Base-by-base conservation (phyloP, 805 yeast species). In the Saccharomycopsis fodiens region DNA sequence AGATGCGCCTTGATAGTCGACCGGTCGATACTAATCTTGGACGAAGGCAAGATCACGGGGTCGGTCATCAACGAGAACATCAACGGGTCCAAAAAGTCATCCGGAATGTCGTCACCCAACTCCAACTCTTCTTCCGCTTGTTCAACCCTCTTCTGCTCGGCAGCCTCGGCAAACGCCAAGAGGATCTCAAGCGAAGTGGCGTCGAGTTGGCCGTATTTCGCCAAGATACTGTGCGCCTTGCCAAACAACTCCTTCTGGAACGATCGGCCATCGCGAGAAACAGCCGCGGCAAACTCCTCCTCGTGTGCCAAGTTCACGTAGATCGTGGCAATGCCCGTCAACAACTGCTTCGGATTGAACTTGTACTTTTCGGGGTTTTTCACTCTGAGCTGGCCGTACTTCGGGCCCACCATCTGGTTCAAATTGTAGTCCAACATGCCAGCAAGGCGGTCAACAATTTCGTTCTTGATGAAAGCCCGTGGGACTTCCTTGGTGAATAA, bases 31-130 rank as follows among this genome's bases (percentile, higher is more conserved):
- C 80, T 78, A 16, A 89, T 77, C 52, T 78, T 82, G 1, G 96
- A 86, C 6, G 85, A 71, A 6, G 99, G 99, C 55, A 93, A 71
- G n/a, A 75, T 82, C 3, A 93, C 98, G 0, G 99, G 99, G 60
- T 93, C 95, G 55, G 80, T 84, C 98, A 93, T 93, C 41, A 93
- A 60, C 1, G 96, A 85, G 62, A 72, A 93, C 97, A 93, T 91
- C 56, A 93, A 74, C 12, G 99, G 99, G 68, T 93, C 99, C 55
- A 93, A 74, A 59, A 82, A 93, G 61, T 93, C 97, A 60, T 93
- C 98, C 0, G 99, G 99, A 15, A 85, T 75, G 44, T 93, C 98
- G 22, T 50, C 53, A 21, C 95, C 97, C 54, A 86, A 70, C 59
- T 87, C 96, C 52, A 77, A 58, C 52, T 91, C 97, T 58, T 86